These are phyloP conservation scores for Blepharisma japonicum DNA, from an alignment of 73 alveolate species.

Conservation along the genomic window DNA sequence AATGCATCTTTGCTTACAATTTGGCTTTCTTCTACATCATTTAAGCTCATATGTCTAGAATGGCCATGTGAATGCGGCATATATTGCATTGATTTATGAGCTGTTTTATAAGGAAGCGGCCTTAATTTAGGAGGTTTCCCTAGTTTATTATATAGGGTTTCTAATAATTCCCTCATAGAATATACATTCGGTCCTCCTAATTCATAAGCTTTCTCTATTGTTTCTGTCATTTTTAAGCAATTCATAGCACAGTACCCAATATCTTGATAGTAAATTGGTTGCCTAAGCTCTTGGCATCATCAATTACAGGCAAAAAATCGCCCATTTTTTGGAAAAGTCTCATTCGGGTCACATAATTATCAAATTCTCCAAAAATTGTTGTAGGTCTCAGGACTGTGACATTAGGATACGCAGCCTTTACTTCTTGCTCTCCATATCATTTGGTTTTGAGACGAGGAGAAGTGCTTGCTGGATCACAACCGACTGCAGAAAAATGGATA, in stretches of 20 bases:
- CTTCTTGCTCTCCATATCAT: slow-evolving; percentile 57
- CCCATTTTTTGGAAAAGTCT: slow-evolving; percentile 36
- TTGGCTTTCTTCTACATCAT: slow-evolving; percentile 36
- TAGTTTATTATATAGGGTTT: slow-evolving; percentile 44
- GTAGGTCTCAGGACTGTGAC: slow-evolving; percentile 60
- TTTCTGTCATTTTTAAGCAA: slow-evolving; percentile 52
- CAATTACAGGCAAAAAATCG: slow-evolving; percentile 47
- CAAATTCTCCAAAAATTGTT: slow-evolving; percentile 46
- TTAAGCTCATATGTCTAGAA: slow-evolving; percentile 18
- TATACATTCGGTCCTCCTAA: slow-evolving; percentile 67
- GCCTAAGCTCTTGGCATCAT: slow-evolving; percentile 50
- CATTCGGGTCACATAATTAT: slow-evolving; percentile 45
- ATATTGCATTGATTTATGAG: slow-evolving; percentile 30
- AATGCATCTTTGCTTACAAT: slow-evolving; percentile 38
- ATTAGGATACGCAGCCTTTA: slow-evolving; percentile 49
- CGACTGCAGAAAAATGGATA: slow-evolving; percentile 59
- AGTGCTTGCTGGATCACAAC: slow-evolving; percentile 39
- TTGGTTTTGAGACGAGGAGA: slow-evolving; percentile 46
- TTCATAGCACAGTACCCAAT: slow-evolving; percentile 47
- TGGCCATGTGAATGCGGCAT: slow-evolving; percentile 30
- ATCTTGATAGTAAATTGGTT: slow-evolving; percentile 52
- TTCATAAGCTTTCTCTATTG: slow-evolving; percentile 52
- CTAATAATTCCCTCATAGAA: slow-evolving; percentile 45
- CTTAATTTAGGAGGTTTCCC: slow-evolving; percentile 55
- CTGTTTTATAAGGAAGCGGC: slow-evolving; percentile 21